These are phyloP conservation scores for Stevia rebaudiana DNA, from an alignment of 140 eudicot species.

Conservation along the genomic window DNA sequence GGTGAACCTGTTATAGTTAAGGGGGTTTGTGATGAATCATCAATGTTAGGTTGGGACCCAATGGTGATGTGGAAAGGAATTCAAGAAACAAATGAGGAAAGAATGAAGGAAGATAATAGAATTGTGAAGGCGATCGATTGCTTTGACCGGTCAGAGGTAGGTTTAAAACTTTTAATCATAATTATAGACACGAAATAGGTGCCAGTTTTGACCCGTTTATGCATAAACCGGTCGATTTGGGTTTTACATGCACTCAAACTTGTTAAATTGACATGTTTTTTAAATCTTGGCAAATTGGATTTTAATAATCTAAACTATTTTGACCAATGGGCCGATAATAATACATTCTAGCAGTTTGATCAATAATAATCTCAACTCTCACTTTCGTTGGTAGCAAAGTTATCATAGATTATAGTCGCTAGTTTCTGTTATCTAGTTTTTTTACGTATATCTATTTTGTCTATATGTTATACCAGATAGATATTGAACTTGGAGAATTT, in stretches of 20 bases:
- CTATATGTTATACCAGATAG: constrained; percentile 48
- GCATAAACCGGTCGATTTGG: background rate
- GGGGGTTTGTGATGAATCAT: constrained; percentile 69
- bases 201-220: background rate
- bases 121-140: constrained; percentile 78
- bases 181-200: background rate
- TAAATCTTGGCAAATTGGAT: too few relatives aligned
- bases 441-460: constrained; percentile 17
- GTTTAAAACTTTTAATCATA: constrained; percentile 12
- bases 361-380: too few relatives aligned
- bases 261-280: background rate
- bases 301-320: too few relatives aligned
- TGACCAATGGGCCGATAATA: too few relatives aligned
- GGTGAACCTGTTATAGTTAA: constrained; percentile 75
- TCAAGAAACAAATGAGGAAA: constrained; percentile 68
- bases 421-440: constrained; percentile 8
- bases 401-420: too few relatives aligned
- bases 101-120: constrained; percentile 56
- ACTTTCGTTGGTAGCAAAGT: too few relatives aligned
- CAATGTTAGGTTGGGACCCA: constrained; percentile 86
- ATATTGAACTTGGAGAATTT: constrained; percentile 77
- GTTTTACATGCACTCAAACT: background rate
- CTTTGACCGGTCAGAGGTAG: constrained; percentile 76
- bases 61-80: constrained; percentile 80
- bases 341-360: too few relatives aligned